Base-by-base conservation (phyloP, 768 basidiomycete species). In the Russula emetica region DNA sequence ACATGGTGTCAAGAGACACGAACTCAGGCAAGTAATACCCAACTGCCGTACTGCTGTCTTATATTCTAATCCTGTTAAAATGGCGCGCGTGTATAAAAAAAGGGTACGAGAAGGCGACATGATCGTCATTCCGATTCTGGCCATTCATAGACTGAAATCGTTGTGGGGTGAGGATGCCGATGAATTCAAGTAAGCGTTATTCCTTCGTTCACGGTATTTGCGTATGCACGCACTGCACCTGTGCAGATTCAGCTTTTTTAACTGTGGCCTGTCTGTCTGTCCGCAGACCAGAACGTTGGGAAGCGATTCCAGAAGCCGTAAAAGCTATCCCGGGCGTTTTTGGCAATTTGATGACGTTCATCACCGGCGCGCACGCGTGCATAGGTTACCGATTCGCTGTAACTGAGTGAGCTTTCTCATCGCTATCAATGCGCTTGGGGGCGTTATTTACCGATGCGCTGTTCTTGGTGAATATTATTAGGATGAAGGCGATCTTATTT, bases 401-500 rank as follows among this genome's bases (percentile, higher is more conserved):
- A 6, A 50, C 60, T 38, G 68, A 69, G 68, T 68, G 34, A 52
- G 68, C 42, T 36, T 20, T 20, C 53, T 26, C 18, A 2, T 40
- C 0, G 9, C 6, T 38, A 22, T 10, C 3, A 13, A 0, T 10
- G 30, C 28, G 7, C 14, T 34, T 22, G 22, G 16, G 26, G 24
- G n/a, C n/a, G 18, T 24, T 14, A n/a, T 18, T 50, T 24, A 34
- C 26, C 18, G 16, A 50, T 32, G 38, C 26, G 10, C 22, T 45
- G 18, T 42, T 42, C 42, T 30, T 9, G 2, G 53, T n/a, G 28
- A 9, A 18, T n/a, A n/a, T 44, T 32, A 40, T 32, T 50, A 72
- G 71, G 64, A 67, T 62, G 58, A 72, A 72, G 52, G 69, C 71
- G 0, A 50, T 72, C 44, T 1, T 72, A 3, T 72, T 71, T 55